Base-by-base conservation (phyloP, 2,329 filamentous ascomycete species). In the Ceratocystis cubensis region DNA sequence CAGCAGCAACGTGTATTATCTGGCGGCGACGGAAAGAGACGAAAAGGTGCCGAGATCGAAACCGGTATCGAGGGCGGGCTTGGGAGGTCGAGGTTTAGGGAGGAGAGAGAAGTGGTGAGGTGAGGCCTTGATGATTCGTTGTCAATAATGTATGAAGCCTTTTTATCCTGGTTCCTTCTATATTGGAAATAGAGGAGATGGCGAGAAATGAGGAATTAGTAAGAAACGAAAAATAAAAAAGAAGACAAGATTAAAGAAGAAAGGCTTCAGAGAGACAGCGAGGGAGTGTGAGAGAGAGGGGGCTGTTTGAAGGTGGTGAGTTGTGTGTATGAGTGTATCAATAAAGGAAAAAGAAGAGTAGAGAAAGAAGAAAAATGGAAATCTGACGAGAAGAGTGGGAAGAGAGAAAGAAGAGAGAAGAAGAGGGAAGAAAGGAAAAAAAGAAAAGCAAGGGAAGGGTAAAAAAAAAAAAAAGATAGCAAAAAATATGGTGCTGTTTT, bases 1-100 rank as follows among this genome's bases (percentile, higher is more conserved):
- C 53, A n/a, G 28, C 53, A 57, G 25, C 53, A 57, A 57, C 53
- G 53, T 57, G 53, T 57, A 15, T 50, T 63, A 44, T 50, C 44
- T 46, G 48, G 28, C 37, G 41, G 37, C n/a, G n/a, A 64, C 44
- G 57, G 53, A 45, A 53, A 25, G n/a, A 20, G 57, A 50, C 62
- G 61, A 44, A 50, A n/a, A 67, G 71, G 72, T 70, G 70, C 69
- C 70, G 73, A 70, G 70, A 73, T 73, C 25, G 61, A 63, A 41
- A 28, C 22, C 70, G 71, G 70, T 70, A 71, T 71, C 72, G 8
- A 25, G 22, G 48, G 48, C 48, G 22, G n/a, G 48, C 48, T 62
- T 48, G 28, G n/a, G 53, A 59, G 41, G 56, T 65, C 48, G 30
- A 30, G n/a, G 22, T 46, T 41, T 41, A 41, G 10, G 13, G 37